phyloP scores from a whole-genome alignment of 352 stramenopile species.

The Achlya hypogyna region DNA sequence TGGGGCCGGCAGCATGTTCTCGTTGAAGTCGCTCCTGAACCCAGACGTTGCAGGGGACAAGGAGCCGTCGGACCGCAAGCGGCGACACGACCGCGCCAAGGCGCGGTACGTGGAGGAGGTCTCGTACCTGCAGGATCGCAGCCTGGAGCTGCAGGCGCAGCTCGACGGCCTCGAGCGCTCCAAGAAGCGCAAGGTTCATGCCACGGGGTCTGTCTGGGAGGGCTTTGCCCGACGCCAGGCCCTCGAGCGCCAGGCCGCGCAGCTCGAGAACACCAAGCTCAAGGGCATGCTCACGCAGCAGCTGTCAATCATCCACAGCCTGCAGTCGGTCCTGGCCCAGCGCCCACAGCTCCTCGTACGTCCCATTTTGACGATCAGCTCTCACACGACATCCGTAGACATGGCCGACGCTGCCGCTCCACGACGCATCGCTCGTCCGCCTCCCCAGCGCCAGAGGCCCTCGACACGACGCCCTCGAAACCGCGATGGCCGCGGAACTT shows the following conservation, averaged over 20 bases:
- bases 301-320: conserved; percentile 3
- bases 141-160: neutral
- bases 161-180: neutral
- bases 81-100: conserved; percentile 13
- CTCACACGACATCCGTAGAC: neutral
- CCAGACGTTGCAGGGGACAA: neutral
- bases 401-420: neutral
- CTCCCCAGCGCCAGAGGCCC: neutral
- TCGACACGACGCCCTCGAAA: neutral
- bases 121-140: neutral
- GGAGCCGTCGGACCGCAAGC: neutral
- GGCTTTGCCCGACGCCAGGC: conserved; percentile 12
- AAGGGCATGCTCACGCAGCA: neutral
- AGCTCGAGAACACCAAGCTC: conserved; percentile 10
- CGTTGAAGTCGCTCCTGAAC: neutral
- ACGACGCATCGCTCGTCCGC: neutral
- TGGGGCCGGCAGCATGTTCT: neutral
- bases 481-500: neutral
- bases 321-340: conserved; percentile 3
- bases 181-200: conserved; percentile 7
- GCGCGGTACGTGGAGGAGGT: conserved; percentile 10
- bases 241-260: neutral
- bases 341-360: conserved; percentile 7
- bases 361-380: neutral
- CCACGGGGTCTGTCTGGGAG: neutral